Evolutionary conservation across 768 basidiomycete genomes (phyloP), one percentile per base, ranked within the genome.

Genomic region (Hebeloma cylindrosporum): DNA sequence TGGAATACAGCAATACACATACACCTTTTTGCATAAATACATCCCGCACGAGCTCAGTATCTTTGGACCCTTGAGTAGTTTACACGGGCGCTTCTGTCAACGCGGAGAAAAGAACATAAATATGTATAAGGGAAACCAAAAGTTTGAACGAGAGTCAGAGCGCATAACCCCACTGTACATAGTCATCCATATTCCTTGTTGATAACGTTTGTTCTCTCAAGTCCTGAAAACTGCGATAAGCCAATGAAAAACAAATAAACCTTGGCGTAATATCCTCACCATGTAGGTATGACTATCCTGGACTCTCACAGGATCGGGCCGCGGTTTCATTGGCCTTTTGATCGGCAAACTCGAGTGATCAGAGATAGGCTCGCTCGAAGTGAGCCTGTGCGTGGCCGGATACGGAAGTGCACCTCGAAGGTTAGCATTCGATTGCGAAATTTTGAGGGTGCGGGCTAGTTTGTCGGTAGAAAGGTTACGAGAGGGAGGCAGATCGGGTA

Each of bases 141-240:
- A 32, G n/a, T 5, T n/a, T 14, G 31, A 32, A 34, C 14, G 39
- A 41, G 18, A 20, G n/a, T 44, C 56, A 76, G 32, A 75, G 54
- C 16, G 74, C 73, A 51, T 74, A 72, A 41, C 71, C 71, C 72
- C 70, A 75, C 43, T 73, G 62, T 45, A 73, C 58, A 31, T 58
- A 54, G 11, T 45, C 35, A 20, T 66, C 60, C 40, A 7, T 53
- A 35, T 25, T n/a, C 43, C 8, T 47, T 13, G 44, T 40, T 30
- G 21, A 20, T 27, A 28, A 26, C 9, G 42, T 34, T 25, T 48
- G 44, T 35, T 53, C 56, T 34, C 41, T 44, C 28, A 29, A 41
- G n/a, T 57, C 52, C 54, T 59, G 47, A 34, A 27, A 49, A 11
- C 30, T 13, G 36, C 33, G 29, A 40, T 52, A 25, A 54, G 50